Evolutionary conservation across 805 yeast genomes (phyloP), one percentile per base, ranked within the genome.

Genomic region (Teunomyces tritomae): DNA sequence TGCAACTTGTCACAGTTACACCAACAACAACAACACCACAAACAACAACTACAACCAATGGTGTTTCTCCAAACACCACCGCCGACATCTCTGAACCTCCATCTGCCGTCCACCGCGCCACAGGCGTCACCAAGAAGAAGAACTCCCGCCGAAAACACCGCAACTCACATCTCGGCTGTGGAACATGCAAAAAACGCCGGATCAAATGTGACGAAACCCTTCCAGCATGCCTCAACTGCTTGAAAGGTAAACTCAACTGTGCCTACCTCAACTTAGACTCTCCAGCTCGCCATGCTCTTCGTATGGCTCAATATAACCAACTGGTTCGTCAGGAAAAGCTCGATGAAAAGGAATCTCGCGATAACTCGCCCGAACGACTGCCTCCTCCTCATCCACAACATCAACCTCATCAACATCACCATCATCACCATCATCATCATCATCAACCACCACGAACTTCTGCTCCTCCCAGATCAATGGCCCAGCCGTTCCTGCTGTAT

Each of bases 141-240:
- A 71, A 68, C 58, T 71, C 78, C 6, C 68, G 88, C 56, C 70
- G 85, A 56, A 75, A 77, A 49, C 89, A 84, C 63, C 71, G 84
- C 49, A 84, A 84, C 65, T 83, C 88, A 5, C 89, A 84, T 57
- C 60, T 79, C 45, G 92, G 94, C n/a, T 86, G 94, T 65, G 82
- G 80, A 3, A 81, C 83, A 16, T 83, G 88, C 63, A 82, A 83
- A 56, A 69, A 73, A 43, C 73, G 87, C 35, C 70, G 85, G 34
- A 79, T 83, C 58, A 83, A 83, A 55, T 83, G 88, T 61, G 86
- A 83, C 61, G 88, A 83, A 61, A 66, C 69, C 28, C 67, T 79
- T n/a, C 87, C 87, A 2, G 65, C 69, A 43, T 83, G 89, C 56
- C 62, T 64, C 44, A 82, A 81, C 56, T 83, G 88, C 58, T 54